A percentile compares a stretch with the other conserved stretches of the same genome.
These are phyloP conservation scores for Blumeria graminis DNA, from an alignment of 2,329 filamentous ascomycete species.

Conservation along the genomic window DNA sequence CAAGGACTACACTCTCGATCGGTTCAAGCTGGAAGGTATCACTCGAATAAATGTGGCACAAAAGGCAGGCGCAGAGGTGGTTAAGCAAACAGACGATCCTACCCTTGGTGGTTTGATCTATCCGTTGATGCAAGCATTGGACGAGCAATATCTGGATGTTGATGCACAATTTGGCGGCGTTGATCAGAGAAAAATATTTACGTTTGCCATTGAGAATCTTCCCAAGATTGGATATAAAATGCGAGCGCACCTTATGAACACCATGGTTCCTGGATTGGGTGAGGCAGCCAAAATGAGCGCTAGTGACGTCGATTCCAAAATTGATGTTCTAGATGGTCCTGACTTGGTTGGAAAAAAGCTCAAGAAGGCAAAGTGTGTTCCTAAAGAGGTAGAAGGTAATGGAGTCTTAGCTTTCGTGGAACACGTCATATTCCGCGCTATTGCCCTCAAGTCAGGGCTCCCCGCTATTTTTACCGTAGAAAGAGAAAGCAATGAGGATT, in stretches of 20 bases:
- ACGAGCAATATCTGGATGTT: slow-evolving; percentile 60
- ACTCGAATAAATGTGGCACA: slow-evolving; percentile 29
- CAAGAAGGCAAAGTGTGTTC: slow-evolving; percentile 59
- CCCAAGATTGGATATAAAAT: slow-evolving; percentile 62
- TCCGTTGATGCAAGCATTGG: slow-evolving; percentile 70
- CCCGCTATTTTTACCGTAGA: slow-evolving; percentile 42
- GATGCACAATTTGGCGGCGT: slow-evolving; percentile 74
- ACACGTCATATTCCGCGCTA: slow-evolving; percentile 59
- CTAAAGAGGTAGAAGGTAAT: slow-evolving; percentile 58
- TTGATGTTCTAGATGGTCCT: slow-evolving; percentile 66
- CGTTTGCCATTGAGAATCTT: slow-evolving; percentile 60
- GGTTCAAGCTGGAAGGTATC: slow-evolving; percentile 40
- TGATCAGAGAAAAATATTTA: slow-evolving; percentile 80
- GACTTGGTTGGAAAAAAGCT: slow-evolving; percentile 62
- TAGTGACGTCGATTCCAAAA: slow-evolving; percentile 59
- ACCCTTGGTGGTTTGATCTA: slow-evolving; percentile 55
- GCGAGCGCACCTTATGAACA: slow-evolving; percentile 52
- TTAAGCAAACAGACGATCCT: slow-evolving; percentile 70
- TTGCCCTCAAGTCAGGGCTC: slow-evolving; percentile 29
- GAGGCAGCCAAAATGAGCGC: slow-evolving; percentile 69
- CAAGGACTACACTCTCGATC: slow-evolving; percentile 61
- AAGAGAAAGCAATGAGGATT: slow-evolving; percentile 38
- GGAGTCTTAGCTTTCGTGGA: slow-evolving; percentile 72
- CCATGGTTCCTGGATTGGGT: slow-evolving; percentile 69
- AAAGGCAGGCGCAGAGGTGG: slow-evolving; percentile 78